These are phyloP conservation scores for Naganishia sp. DNA, from an alignment of 1,284 basidiomycete species.

Conservation along the genomic window DNA sequence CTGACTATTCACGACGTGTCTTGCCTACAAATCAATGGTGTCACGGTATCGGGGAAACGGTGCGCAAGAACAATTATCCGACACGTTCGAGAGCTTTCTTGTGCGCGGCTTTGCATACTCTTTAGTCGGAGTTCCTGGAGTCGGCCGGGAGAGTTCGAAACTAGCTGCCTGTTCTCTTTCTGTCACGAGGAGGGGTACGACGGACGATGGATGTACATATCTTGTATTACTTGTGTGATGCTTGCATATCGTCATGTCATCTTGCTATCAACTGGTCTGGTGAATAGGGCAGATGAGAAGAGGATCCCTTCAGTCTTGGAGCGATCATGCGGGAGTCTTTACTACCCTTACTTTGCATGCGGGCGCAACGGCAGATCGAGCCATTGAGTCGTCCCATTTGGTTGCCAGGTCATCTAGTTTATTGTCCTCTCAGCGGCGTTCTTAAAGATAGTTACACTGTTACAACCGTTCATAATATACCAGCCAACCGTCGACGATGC, in stretches of 20 bases:
- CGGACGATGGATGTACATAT: constrained; percentile 30
- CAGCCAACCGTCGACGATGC: neutral
- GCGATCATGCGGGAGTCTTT: no score
- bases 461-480: neutral
- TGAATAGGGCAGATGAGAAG: no score
- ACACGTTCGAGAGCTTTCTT: constrained; percentile 28
- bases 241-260: neutral
- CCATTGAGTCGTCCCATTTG: no score
- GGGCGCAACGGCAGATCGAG: no score
- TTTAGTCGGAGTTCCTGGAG: constrained; percentile 31
- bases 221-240: neutral
- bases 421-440: no score
- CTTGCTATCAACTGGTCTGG: no score
- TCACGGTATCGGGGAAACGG: constrained; percentile 35
- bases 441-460: neutral
- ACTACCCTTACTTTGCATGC: no score
- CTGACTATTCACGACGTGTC: constrained; percentile 34
- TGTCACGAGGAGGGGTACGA: constrained; percentile 22
- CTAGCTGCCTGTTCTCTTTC: constrained; percentile 25
- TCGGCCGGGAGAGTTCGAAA: constrained; percentile 27
- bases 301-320: no score
- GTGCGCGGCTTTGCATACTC: constrained; percentile 27
- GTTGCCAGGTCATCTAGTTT: no score
- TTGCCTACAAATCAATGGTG: constrained; percentile 30
- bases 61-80: constrained; percentile 29